Conservation (phyloP, 768 basidiomycete species). For the Crucibulum laeve region DNA sequence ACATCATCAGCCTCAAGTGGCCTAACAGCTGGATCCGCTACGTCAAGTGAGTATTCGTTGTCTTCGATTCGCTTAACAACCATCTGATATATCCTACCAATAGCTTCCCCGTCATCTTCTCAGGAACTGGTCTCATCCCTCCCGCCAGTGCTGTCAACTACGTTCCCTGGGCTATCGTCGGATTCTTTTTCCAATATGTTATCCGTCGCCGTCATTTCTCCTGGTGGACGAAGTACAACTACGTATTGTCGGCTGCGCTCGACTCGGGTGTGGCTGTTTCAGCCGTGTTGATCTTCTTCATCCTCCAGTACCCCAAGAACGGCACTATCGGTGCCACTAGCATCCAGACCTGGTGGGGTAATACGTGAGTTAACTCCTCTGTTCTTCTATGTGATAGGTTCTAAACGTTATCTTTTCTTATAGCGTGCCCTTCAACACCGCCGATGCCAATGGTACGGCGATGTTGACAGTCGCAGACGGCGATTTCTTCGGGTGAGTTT, state of each 20-base stretch:
- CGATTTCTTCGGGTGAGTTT: conserved; percentile 26
- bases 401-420: background rate
- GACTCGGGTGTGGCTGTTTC: conserved; percentile 66
- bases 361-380: conserved; percentile 33
- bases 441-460: conserved; percentile 34
- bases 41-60: conserved; percentile 46
- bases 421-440: conserved; percentile 34
- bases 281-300: conserved; percentile 52
- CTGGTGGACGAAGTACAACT: conserved; percentile 70
- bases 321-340: conserved; percentile 52
- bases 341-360: conserved; percentile 71
- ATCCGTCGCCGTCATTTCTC: conserved; percentile 57
- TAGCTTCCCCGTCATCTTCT: conserved; percentile 56
- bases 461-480: conserved; percentile 24
- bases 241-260: conserved; percentile 68
- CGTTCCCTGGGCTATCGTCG: conserved; percentile 61
- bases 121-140: conserved; percentile 56
- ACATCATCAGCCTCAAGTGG: conserved; percentile 50
- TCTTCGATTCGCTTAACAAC: background rate
- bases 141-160: conserved; percentile 68
- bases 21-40: conserved; percentile 59
- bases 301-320: conserved; percentile 59
- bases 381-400: background rate
- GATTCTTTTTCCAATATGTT: conserved; percentile 62
- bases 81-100: background rate